These are phyloP conservation scores for Calophaca sinica DNA, from an alignment of 306 rosid species.

Conservation along the genomic window DNA sequence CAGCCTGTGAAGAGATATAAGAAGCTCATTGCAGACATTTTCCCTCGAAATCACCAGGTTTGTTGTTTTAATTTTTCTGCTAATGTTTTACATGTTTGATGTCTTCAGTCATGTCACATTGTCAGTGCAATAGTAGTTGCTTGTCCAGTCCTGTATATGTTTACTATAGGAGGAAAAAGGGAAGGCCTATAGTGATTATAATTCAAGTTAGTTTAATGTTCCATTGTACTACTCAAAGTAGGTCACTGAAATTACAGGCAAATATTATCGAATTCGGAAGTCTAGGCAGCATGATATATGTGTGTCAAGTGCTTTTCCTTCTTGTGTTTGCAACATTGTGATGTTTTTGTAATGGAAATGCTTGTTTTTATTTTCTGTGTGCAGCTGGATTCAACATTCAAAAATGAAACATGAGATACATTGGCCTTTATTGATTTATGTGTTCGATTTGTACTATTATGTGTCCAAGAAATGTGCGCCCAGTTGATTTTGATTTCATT, in stretches of 20 bases:
- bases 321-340: constrained; percentile 7
- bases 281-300: constrained; percentile 15
- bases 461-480: background rate
- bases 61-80: constrained; percentile 30
- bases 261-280: constrained; percentile 23
- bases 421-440: background rate
- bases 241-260: constrained; percentile 13
- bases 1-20: constrained; percentile 99
- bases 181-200: background rate
- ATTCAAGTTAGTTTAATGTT: constrained; percentile 34
- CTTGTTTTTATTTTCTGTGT: constrained; percentile 21
- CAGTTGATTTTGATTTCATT: constrained; percentile 33
- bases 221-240: constrained; percentile 33
- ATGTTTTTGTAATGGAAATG: constrained; percentile 10
- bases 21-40: constrained; percentile 91
- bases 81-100: background rate
- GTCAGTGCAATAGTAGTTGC: constrained; percentile 36
- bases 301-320: background rate
- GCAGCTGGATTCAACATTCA: constrained; percentile 12
- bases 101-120: constrained; percentile 13
- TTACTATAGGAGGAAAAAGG: background rate
- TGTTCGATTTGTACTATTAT: constrained; percentile 26
- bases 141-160: background rate
- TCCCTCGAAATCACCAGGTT: constrained; percentile 81
- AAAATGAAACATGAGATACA: constrained; percentile 14